phyloP scores from a whole-genome alignment of 441 rosid species.

The Arabidopsis lyrata region DNA sequence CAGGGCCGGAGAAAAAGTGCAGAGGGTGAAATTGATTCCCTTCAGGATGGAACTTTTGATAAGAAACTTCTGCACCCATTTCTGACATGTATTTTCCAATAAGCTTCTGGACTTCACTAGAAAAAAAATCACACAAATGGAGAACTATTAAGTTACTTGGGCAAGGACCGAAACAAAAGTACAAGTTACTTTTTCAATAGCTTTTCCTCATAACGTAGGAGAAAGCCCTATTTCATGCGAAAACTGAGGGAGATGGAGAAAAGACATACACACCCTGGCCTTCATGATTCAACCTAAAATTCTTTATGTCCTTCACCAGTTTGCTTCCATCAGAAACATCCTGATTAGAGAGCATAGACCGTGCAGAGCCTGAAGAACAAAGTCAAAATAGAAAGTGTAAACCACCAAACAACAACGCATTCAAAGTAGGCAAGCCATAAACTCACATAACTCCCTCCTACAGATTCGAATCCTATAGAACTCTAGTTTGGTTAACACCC shows the following conservation, averaged over 20 bases:
- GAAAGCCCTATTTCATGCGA: background rate
- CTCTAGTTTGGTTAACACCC: background rate
- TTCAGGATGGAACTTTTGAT: conserved; percentile 76
- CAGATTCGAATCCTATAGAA: background rate
- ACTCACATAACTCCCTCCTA: conserved; percentile 9
- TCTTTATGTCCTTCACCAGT: conserved; percentile 65
- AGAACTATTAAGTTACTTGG: conserved; percentile 7
- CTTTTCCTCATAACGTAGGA: background rate
- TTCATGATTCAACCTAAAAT: conserved; percentile 49
- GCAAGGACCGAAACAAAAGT: background rate
- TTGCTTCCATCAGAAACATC: conserved; percentile 71
- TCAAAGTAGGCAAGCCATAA: background rate
- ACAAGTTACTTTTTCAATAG: background rate
- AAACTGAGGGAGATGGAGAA: conserved; percentile 3
- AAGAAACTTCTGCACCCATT: conserved; percentile 85
- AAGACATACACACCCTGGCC: conserved; percentile 69
- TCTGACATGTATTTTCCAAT: conserved; percentile 66
- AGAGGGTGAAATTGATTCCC: conserved; percentile 70
- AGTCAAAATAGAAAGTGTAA: conserved; percentile 9
- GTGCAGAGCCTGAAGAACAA: conserved; percentile 74
- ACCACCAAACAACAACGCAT: conserved; percentile 3
- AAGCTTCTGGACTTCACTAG: conserved; percentile 70
- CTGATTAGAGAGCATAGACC: conserved; percentile 76
- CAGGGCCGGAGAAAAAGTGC: conserved; percentile 83
- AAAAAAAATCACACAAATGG: conserved; percentile 7